Conservation (phyloP, 805 yeast species). For the Pichia manshurica region DNA sequence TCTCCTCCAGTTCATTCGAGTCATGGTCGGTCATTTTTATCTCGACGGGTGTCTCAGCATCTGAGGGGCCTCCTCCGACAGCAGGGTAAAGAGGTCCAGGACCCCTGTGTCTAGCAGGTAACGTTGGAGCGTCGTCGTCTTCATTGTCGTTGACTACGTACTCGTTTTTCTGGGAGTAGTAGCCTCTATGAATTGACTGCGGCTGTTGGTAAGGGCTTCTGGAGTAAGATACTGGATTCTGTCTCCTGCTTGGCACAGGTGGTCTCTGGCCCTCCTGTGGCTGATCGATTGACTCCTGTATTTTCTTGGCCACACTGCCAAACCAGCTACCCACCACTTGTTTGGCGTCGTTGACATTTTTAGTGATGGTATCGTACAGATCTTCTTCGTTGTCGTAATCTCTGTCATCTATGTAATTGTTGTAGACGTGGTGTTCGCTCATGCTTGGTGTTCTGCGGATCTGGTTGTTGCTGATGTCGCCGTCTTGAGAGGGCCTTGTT, state of each 20-base stretch:
- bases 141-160: not conserved
- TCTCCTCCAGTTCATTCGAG: slow-evolving; percentile 7
- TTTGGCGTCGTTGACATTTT: slow-evolving; percentile 78
- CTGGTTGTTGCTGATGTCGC: not conserved
- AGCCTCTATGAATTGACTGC: not conserved
- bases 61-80: slow-evolving; percentile 18
- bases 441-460: slow-evolving; percentile 4
- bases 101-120: slow-evolving; percentile 8
- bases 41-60: slow-evolving; percentile 9
- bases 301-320: slow-evolving; percentile 54
- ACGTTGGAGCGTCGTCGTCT: slow-evolving; percentile 6
- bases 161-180: not conserved
- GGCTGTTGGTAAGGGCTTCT: slow-evolving; percentile 9
- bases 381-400: slow-evolving; percentile 40
- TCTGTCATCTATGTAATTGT: slow-evolving; percentile 15
- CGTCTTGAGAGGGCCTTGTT: too few relatives aligned
- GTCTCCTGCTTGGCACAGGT: slow-evolving; percentile 2
- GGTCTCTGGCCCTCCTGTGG: not conserved
- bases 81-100: slow-evolving; percentile 28
- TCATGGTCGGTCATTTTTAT: slow-evolving; percentile 23
- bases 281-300: slow-evolving; percentile 20
- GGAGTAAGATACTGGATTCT: not conserved
- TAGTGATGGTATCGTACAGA: slow-evolving; percentile 54
- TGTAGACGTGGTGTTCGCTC: not conserved
- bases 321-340: slow-evolving; percentile 75